Evolutionary conservation across 345 rosid genomes (phyloP), one percentile per base, ranked within the genome.

Genomic region (Euclidium syriacum): DNA sequence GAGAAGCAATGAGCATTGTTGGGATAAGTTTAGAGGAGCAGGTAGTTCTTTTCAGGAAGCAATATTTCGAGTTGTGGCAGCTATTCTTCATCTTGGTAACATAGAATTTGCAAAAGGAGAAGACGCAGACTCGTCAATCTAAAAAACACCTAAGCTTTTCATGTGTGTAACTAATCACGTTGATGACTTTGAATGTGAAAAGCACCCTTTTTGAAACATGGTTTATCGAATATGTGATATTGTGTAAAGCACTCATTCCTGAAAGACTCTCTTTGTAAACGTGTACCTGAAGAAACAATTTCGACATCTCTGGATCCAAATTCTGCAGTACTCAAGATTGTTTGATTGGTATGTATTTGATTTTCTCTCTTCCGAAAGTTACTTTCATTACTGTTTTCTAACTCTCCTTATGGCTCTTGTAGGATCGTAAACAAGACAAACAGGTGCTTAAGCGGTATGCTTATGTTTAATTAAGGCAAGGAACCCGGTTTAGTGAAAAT

Each of bases 361-460:
- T 65, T 65, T 16, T 65, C 49, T 35, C 7, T 17, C n/a, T n/a
- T n/a, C n/a, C n/a, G n/a, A 71, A 11, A 5, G 10, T 36, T 51
- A 26, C 46, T 64, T 11, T 51, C 23, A 11, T 52, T 39, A n/a
- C n/a, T n/a, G n/a, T n/a, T n/a, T n/a, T n/a, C n/a, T n/a, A 53
- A 64, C 48, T 22, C 24, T 44, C 11, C 34, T 59, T 67, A 15
- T 52, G 70, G 55, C 46, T 67, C 38, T 33, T 73, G 57, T 78
- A 92, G 98, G 98, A 78, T 91, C 35, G 98, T 92, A 48, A 83
- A 86, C 66, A 92, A 79, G 82, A 92, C 88, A 75, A 92, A 92
- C 88, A 92, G 98, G 98, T 92, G 83, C 90, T 74, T 81, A 75
- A 58, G 66, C 23, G 70, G 75, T 79, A 83, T 72, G 78, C 87